Base-by-base conservation (phyloP, 495 filamentous ascomycete species). In the Pyrenopolyporus hunteri region DNA sequence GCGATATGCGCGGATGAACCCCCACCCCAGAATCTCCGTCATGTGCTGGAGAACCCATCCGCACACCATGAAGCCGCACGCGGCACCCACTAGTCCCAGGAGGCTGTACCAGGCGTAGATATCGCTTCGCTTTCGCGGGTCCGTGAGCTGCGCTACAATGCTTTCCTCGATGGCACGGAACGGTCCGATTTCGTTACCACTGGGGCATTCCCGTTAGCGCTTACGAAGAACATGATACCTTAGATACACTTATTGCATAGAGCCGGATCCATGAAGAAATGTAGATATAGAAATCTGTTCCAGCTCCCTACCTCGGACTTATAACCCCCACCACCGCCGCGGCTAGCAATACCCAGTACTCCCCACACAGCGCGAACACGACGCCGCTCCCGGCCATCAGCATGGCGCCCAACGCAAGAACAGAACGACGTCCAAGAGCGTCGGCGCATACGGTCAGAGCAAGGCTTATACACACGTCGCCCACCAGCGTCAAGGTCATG, bases 101-200 rank as follows among this genome's bases (percentile, higher is more conserved):
- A 75, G 23, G 63, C 65, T 47, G 60, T 95, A 95, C 92, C 92
- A 96, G 8, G 89, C 87, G 66, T 93, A 86, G 20, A 96, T 84
- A 73, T 93, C 90, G 31, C 87, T 79, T 32, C 91, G 76, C 6
- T 77, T 76, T 14, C 79, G 78, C n/a, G 83, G 75, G 0, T 76
- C 76, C 0, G 87, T 89, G 25, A 96, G 77, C 65, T 94, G 89
- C 3, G 88, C 84, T 0, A 93, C 73, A 0, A 86, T 89, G 9
- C 87, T 89, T 72, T 95, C 90, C 67, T 96, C 92, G 11, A 95
- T 85, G 10, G 92, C 91, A 20, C 88, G 80, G 73, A 96, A 96
- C 2, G 91, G 91, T 0, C 89, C 89, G 40, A 92, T 90, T 57
- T 93, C 89, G 52, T 88, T 89, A 2, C 89, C 89, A 74, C 85